Base-by-base conservation (phyloP, 2,329 filamentous ascomycete genomes). In the Colletotrichum navitas region DNA sequence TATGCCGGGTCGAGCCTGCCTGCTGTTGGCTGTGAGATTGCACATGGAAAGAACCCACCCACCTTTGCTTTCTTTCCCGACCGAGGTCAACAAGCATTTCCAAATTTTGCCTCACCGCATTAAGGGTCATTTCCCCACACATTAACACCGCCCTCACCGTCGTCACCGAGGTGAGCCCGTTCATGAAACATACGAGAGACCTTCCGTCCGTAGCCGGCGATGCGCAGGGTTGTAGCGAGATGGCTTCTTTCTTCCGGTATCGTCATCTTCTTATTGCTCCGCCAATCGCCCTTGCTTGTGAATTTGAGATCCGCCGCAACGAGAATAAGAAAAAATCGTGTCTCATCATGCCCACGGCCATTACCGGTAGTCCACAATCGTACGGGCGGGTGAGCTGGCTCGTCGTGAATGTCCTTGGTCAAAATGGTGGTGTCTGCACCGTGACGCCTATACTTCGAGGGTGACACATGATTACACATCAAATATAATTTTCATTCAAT, bases 91-190 rank as follows among this genome's bases (percentile, higher is more conserved):
- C 29, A n/a, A 26, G 14, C 43, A 36, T 39, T 24, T 62, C 43
- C 43, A 8, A n/a, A 14, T 26, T 51, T 51, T 51, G 18, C 64
- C 64, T 71, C 64, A 34, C 68, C 64, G 45, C 67, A 63, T 63
- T 63, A 54, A 68, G 58, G 64, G 56, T 36, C 45, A 29, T 62
- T 26, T 26, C 43, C 16, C n/a, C 47, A 32, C 16, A 26, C 16
- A 6, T 36, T 49, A 32, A 21, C 18, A 34, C 16, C n/a, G 8
- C 59, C 8, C 21, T 18, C 34, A 41, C 32, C 34, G 32, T 45
- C 41, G 45, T 71, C 68, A 62, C 68, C 63, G 68, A 71, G 68
- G 47, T 66, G 60, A 63, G 60, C 47, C 60, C 45, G 60, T 29
- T 26, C 6, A 21, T 62, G 5, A 43, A 51, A 51, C 18, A 41